These are phyloP conservation scores for Sclerotinia subarctica DNA, from an alignment of 2,329 filamentous ascomycete genomes.

Conservation along the genomic window DNA sequence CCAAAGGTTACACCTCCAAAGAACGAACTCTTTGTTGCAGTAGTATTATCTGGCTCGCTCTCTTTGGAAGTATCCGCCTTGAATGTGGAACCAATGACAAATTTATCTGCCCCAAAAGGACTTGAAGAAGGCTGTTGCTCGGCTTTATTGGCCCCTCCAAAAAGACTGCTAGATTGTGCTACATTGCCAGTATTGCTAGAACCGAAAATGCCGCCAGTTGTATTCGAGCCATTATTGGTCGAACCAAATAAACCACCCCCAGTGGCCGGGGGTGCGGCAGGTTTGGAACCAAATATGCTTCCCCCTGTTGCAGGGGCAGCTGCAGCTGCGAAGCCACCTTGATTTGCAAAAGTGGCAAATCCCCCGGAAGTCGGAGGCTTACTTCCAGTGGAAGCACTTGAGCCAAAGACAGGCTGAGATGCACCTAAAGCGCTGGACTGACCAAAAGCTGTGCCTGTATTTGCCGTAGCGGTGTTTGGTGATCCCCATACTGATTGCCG, in stretches of 20 bases:
- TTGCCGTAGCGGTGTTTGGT: constrained; percentile 33
- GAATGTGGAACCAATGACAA: constrained; percentile 38
- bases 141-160: constrained; percentile 43
- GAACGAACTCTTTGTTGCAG: constrained; percentile 47
- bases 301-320: constrained; percentile 37
- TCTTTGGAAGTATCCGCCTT: constrained; percentile 53
- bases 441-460: constrained; percentile 48
- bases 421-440: constrained; percentile 49
- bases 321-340: constrained; percentile 51
- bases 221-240: constrained; percentile 29
- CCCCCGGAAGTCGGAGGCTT: constrained; percentile 43
- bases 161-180: constrained; percentile 21
- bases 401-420: constrained; percentile 40
- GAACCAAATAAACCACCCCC: constrained; percentile 14
- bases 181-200: constrained; percentile 25
- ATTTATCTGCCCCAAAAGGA: constrained; percentile 28
- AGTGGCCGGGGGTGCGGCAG: constrained; percentile 23
- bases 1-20: constrained; percentile 60
- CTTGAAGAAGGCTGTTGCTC: constrained; percentile 30
- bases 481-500: constrained; percentile 55
- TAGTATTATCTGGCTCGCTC: constrained; percentile 51
- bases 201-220: constrained; percentile 37
- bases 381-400: constrained; percentile 33
- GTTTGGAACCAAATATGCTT: constrained; percentile 36
- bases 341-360: constrained; percentile 53